Conservation (phyloP, 129 eudicot genomes). For the Artemisia argyi region DNA sequence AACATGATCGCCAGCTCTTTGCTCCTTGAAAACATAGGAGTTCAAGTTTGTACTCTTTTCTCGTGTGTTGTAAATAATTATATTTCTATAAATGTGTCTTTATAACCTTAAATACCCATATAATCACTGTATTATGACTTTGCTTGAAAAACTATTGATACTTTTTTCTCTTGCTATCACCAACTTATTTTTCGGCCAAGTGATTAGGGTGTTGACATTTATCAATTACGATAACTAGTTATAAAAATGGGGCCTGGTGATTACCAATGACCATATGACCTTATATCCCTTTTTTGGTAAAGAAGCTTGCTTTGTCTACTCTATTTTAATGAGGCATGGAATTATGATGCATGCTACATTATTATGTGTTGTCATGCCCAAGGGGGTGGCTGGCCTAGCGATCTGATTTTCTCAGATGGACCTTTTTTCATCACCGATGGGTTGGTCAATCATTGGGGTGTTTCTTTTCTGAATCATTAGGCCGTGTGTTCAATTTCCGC, state of each 20-base stretch:
- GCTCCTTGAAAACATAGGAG: background rate
- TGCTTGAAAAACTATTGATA: background rate
- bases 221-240: conserved; percentile 1
- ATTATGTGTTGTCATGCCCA: conserved; percentile 21
- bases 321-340: conserved; percentile 1
- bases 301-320: background rate
- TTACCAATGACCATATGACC: conserved; percentile 12
- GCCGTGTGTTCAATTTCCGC: too few relatives aligned
- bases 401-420: too few relatives aligned
- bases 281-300: conserved; percentile 12
- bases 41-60: background rate
- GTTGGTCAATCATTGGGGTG: too few relatives aligned
- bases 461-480: too few relatives aligned
- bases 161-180: conserved; percentile 3
- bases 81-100: conserved; percentile 8
- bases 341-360: conserved; percentile 19
- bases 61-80: conserved; percentile 1
- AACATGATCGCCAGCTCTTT: background rate
- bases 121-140: background rate
- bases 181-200: conserved; percentile 1
- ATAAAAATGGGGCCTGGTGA: conserved; percentile 23
- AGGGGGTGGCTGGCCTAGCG: background rate
- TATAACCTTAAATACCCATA: conserved; percentile 13
- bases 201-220: conserved; percentile 24
- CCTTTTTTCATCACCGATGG: too few relatives aligned